Percentiles rank a stretch among this genome's conserved stretches.
These are phyloP conservation scores for Trichopus zeylanicus DNA, from an alignment of 116 monocot genomes.

Conservation along the genomic window DNA sequence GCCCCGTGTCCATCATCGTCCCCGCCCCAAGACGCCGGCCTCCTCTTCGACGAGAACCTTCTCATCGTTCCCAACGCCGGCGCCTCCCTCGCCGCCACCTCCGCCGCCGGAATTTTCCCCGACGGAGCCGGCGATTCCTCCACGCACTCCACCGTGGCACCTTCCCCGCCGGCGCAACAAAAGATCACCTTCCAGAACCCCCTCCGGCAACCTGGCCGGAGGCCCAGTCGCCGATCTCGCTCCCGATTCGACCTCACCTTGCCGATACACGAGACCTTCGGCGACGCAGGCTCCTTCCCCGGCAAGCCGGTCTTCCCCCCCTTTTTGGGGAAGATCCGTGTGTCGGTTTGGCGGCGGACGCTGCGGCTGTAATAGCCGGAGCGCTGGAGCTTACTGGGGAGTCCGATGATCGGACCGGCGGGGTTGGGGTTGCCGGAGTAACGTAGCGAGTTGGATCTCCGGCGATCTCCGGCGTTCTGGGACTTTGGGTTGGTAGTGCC, in stretches of 20 bases:
- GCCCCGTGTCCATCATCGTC: constrained; percentile 15
- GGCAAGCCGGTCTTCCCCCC: constrained; percentile 15
- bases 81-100: constrained; percentile 5
- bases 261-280: constrained; percentile 84
- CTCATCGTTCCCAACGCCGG: constrained; percentile 36
- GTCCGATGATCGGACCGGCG: constrained; percentile 40
- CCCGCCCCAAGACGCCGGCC: constrained; percentile 24
- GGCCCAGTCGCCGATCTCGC: constrained; percentile 6
- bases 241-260: constrained; percentile 56
- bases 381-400: constrained; percentile 49
- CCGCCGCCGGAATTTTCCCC: not conserved
- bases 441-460: constrained; percentile 25
- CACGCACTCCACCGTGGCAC: not conserved
- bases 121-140: constrained; percentile 2
- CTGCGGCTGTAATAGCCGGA: constrained; percentile 20
- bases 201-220: not conserved
- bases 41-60: constrained; percentile 34
- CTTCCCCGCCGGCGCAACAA: constrained; percentile 10
- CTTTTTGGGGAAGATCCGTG: constrained; percentile 30
- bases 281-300: constrained; percentile 51
- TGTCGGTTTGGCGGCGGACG: constrained; percentile 7
- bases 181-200: constrained; percentile 6
- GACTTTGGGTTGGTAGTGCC: constrained; percentile 67
- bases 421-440: constrained; percentile 16
- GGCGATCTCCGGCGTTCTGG: constrained; percentile 10